Percentiles rank a stretch among this genome's conserved stretches.
Conservation (phyloP, 139 green algal genomes). For the Chlamydomonas eustigma region DNA sequence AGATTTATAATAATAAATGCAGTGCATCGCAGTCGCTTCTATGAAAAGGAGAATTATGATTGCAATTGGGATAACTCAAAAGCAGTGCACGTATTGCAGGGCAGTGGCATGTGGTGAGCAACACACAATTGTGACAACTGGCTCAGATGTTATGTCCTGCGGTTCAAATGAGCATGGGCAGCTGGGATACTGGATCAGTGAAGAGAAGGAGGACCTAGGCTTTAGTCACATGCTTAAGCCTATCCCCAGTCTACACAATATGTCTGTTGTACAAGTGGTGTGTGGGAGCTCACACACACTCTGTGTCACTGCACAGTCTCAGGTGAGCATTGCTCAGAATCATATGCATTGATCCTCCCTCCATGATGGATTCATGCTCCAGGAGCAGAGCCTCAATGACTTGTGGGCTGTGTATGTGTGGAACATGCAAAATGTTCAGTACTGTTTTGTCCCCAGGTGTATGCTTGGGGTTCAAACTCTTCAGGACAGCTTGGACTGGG, state of each 20-base stretch:
- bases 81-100: too few species aligned
- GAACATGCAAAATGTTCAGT: too few species aligned
- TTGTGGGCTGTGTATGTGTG: too few species aligned
- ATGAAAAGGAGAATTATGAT: too few species aligned
- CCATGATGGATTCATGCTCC: too few species aligned
- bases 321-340: conserved; percentile 38
- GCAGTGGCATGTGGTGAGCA: conserved; percentile 54
- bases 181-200: conserved; percentile 53
- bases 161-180: conserved; percentile 78
- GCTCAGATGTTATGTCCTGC: conserved; percentile 76
- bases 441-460: conserved; percentile 51
- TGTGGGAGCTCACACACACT: conserved; percentile 76
- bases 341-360: neutral
- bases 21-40: too few species aligned
- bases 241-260: conserved; percentile 6
- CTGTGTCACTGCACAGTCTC: conserved; percentile 71
- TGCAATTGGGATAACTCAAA: too few species aligned
- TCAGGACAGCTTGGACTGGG: conserved; percentile 34
- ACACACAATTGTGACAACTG: conserved; percentile 75
- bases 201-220: neutral
- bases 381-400: too few species aligned
- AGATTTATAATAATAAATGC: too few species aligned
- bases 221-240: neutral
- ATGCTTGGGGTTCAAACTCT: conserved; percentile 44
- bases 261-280: conserved; percentile 41